A percentile compares a stretch with the other conserved stretches of the same genome.
phyloP scores from a whole-genome alignment of 73 alveolate species.

The Symbiodinium natans region DNA sequence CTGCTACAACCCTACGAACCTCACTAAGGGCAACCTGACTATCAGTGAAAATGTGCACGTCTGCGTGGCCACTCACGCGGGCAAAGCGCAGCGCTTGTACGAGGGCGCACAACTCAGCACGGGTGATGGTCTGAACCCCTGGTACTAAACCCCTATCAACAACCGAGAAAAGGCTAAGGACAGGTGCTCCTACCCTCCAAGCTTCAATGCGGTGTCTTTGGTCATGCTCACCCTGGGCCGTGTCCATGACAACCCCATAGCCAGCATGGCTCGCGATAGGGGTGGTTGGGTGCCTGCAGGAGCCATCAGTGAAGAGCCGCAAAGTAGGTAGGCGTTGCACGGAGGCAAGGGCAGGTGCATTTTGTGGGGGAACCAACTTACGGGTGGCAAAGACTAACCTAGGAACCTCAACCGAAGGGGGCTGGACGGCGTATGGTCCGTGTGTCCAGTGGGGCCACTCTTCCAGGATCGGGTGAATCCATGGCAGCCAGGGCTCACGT shows the following conservation, averaged over 20 bases:
- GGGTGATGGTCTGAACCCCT: not conserved
- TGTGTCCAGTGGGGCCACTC: not conserved
- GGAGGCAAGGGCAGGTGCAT: not conserved
- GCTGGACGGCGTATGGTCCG: not conserved
- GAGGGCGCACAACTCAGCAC: not conserved
- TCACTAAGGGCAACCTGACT: not conserved
- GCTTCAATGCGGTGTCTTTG: too few relatives aligned
- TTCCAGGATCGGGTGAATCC: not conserved
- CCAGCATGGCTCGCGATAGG: not conserved
- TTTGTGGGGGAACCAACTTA: not conserved
- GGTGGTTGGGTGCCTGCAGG: not conserved
- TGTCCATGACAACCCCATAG: not conserved
- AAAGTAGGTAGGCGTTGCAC: too few relatives aligned
- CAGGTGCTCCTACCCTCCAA: too few relatives aligned
- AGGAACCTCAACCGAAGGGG: not conserved
- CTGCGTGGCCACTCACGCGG: not conserved
- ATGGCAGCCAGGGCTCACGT: not conserved
- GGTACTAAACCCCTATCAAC: not conserved
- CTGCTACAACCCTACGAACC: not conserved
- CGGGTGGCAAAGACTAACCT: not conserved
- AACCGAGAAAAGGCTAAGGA: too few relatives aligned
- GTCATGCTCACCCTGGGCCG: not conserved
- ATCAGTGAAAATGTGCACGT: not conserved
- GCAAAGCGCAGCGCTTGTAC: not conserved
- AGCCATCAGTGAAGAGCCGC: not conserved